These are phyloP conservation scores for Sphagnurus paluster DNA, from an alignment of 1,284 basidiomycete species.

Conservation along the genomic window DNA sequence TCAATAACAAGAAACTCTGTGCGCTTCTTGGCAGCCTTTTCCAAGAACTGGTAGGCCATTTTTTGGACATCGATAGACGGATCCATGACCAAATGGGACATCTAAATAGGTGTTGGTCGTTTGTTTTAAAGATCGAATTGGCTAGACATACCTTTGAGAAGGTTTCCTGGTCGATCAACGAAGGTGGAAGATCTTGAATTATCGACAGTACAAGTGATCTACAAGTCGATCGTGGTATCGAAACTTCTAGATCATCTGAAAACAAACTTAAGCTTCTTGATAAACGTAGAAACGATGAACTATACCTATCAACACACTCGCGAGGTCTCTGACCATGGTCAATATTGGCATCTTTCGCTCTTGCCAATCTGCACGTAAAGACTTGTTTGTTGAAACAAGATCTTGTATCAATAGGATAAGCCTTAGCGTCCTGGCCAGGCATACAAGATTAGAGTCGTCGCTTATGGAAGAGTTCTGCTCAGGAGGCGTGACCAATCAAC, in stretches of 20 bases:
- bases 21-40: constrained; percentile 60
- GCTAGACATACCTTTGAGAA: constrained; percentile 60
- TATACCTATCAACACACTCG: constrained; percentile 51
- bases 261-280: not conserved
- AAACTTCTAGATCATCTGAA: constrained; percentile 37
- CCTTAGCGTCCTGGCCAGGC: constrained; percentile 68
- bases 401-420: constrained; percentile 75
- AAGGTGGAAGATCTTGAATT: constrained; percentile 63
- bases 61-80: constrained; percentile 66
- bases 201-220: constrained; percentile 68
- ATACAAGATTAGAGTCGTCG: constrained; percentile 59
- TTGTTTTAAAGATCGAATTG: no score
- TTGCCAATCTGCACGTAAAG: constrained; percentile 70
- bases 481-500: constrained; percentile 5
- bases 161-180: constrained; percentile 64
- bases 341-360: constrained; percentile 56
- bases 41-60: constrained; percentile 70
- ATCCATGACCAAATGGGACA: constrained; percentile 75
- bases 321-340: constrained; percentile 58
- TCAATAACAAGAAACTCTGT: constrained; percentile 85
- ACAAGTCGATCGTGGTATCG: constrained; percentile 67
- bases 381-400: constrained; percentile 71
- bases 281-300: not conserved
- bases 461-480: constrained; percentile 60
- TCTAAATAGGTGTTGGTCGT: constrained; percentile 41